Evolutionary conservation across 2,329 filamentous ascomycete species (phyloP).

Genomic region (Talaromyces rugulosus): DNA sequence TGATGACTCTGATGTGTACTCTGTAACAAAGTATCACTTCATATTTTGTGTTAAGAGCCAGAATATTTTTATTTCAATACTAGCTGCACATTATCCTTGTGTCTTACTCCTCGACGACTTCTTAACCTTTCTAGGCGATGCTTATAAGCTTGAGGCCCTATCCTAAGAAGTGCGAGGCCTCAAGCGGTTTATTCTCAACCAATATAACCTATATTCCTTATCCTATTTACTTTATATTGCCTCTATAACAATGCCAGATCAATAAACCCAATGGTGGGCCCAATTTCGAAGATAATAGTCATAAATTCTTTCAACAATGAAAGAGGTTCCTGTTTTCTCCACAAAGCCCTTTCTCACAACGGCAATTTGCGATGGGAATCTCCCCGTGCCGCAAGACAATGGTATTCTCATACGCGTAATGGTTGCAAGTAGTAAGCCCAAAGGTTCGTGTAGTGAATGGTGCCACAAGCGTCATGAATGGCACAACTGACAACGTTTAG

Average conservation of each 20-base stretch:
- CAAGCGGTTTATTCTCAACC: too few relatives aligned
- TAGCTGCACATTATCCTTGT: too few relatives aligned
- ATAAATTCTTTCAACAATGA: not conserved
- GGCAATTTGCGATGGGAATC: not conserved
- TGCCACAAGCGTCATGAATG: slow-evolving; percentile 35
- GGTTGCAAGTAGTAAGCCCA: slow-evolving; percentile 5
- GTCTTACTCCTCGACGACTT: too few relatives aligned
- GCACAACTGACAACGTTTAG: slow-evolving; percentile 44
- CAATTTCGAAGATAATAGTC: not conserved
- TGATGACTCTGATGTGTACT: too few relatives aligned
- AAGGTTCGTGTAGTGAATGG: slow-evolving; percentile 16
- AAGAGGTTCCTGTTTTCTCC: not conserved
- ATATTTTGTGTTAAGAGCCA: too few relatives aligned
- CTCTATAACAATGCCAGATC: not conserved
- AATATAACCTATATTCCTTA: too few relatives aligned
- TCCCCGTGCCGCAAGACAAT: not conserved
- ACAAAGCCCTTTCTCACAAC: not conserved
- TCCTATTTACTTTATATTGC: too few relatives aligned
- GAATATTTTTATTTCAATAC: too few relatives aligned
- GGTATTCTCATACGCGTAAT: slow-evolving; percentile 4
- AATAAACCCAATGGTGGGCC: not conserved
- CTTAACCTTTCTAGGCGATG: too few relatives aligned
- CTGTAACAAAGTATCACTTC: too few relatives aligned
- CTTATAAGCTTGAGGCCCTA: too few relatives aligned
- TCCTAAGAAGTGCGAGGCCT: too few relatives aligned